phyloP scores from a whole-genome alignment of 2,329 filamentous ascomycete species.

The Alternaria arborescens region DNA sequence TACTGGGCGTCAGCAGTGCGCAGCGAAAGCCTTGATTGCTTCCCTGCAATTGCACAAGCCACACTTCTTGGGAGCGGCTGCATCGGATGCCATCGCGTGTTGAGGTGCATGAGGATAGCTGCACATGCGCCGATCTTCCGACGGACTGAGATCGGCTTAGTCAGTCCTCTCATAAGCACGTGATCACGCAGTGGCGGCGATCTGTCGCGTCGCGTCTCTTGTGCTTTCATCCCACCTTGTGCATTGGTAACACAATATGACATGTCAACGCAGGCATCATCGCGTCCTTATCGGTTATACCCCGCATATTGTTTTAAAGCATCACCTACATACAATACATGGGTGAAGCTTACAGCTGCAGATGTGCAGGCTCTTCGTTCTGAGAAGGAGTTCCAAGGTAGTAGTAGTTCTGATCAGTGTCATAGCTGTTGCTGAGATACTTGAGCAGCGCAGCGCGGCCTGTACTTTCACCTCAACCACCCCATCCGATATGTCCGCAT shows the following conservation, averaged over 20 bases:
- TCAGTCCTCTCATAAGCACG: background rate
- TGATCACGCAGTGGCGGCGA: slow-evolving; percentile 19
- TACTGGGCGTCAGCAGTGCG: slow-evolving; percentile 14
- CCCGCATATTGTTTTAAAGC: slow-evolving; percentile 67
- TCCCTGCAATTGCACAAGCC: slow-evolving; percentile 22
- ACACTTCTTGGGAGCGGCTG: slow-evolving; percentile 37
- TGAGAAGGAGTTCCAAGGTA: slow-evolving; percentile 62
- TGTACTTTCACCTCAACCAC: slow-evolving; percentile 65
- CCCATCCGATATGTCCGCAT: slow-evolving; percentile 59
- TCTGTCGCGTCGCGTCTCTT: slow-evolving; percentile 27
- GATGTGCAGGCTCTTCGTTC: slow-evolving; percentile 63
- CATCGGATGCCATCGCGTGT: slow-evolving; percentile 31
- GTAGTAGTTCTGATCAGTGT: background rate
- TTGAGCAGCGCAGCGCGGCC: slow-evolving; percentile 57
- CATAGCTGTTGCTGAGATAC: background rate
- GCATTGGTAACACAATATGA: slow-evolving; percentile 39
- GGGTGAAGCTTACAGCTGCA: slow-evolving; percentile 67
- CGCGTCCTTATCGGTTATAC: slow-evolving; percentile 55
- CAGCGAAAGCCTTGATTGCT: slow-evolving; percentile 36
- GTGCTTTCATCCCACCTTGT: slow-evolving; percentile 13
- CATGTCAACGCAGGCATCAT: slow-evolving; percentile 36
- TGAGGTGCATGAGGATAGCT: slow-evolving; percentile 24
- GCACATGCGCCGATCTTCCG: slow-evolving; percentile 36
- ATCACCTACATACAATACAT: slow-evolving; percentile 69
- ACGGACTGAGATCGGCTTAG: slow-evolving; percentile 3